Evolutionary conservation across 371 early-diverging fungal species (phyloP).

Genomic region (Fennellomyces sp.): DNA sequence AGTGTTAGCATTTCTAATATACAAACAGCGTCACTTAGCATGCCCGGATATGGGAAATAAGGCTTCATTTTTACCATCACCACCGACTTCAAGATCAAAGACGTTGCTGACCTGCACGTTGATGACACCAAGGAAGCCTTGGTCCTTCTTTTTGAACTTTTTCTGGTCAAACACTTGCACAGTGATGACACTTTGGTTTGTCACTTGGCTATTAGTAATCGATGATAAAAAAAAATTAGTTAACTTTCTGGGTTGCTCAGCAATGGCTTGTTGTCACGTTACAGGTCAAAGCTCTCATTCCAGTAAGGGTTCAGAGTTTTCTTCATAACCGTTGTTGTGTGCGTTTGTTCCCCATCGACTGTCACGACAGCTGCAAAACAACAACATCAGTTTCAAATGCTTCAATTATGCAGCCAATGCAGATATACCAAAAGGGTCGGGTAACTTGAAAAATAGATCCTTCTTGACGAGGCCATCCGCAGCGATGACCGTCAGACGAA

Average conservation of each 20-base stretch:
- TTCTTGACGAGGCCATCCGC: conserved; percentile 91
- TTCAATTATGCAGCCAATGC: background rate
- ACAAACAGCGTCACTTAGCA: background rate
- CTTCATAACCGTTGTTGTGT: conserved; percentile 77
- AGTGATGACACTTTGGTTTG: conserved; percentile 78
- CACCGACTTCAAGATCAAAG: conserved; percentile 74
- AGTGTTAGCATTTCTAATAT: conserved; percentile 81
- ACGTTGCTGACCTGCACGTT: conserved; percentile 83
- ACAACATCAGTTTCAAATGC: conserved; percentile 35
- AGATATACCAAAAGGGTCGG: conserved; percentile 65
- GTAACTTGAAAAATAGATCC: conserved; percentile 75
- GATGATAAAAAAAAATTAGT: background rate
- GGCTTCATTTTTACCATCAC: conserved; percentile 57
- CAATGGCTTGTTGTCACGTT: conserved; percentile 21
- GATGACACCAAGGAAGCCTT: conserved; percentile 94
- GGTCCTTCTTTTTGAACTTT: conserved; percentile 92
- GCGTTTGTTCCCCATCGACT: conserved; percentile 84
- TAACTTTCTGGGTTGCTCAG: background rate
- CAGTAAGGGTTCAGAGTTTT: conserved; percentile 83
- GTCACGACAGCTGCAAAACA: conserved; percentile 92
- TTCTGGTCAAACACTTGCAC: conserved; percentile 97
- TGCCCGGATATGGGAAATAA: background rate
- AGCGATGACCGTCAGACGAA: conserved; percentile 76
- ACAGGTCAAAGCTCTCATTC: conserved; percentile 79
- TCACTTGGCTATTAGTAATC: conserved; percentile 66